Conservation (phyloP, 225 moss, liverwort and hornwort genomes). For the Anthoceros angustus region DNA sequence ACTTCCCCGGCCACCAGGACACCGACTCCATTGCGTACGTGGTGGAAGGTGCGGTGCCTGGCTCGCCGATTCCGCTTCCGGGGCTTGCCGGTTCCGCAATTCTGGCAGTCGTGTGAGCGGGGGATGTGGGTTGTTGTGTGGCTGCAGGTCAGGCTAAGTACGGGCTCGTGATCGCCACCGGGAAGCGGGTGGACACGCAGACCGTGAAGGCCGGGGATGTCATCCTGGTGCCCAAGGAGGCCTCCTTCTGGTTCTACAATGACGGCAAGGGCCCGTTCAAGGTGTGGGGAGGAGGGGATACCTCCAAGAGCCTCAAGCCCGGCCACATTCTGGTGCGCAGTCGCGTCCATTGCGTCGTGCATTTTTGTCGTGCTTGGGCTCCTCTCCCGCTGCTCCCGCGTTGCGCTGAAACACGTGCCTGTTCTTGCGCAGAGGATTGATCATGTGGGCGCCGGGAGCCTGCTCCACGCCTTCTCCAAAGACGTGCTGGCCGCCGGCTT, state of each 20-base stretch:
- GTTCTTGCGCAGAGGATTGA: not conserved
- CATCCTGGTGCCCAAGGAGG: not conserved
- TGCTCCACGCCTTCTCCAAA: not conserved
- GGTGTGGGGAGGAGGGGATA: conserved; percentile 3
- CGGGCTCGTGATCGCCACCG: conserved; percentile 1
- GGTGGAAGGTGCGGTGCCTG: not conserved
- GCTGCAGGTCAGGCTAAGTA: not conserved
- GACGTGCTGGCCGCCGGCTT: not conserved
- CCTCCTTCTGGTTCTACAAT: conserved; percentile 1
- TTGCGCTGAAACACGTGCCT: not conserved
- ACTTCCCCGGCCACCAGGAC: conserved; percentile 3
- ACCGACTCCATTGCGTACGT: not conserved
- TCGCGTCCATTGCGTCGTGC: not conserved
- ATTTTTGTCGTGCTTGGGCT: no score
- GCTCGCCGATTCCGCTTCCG: no score
- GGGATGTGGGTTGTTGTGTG: no score
- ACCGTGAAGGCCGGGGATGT: not conserved
- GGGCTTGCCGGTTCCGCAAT: no score
- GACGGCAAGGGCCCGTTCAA: conserved; percentile 2
- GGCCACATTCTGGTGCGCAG: not conserved
- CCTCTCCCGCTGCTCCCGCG: not conserved
- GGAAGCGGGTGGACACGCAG: not conserved
- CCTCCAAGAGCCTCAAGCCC: not conserved
- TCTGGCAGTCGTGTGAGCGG: no score
- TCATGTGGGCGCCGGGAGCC: not conserved